A percentile compares a stretch with the other conserved stretches of the same genome.
Conservation (phyloP, 2,329 filamentous ascomycete genomes). For the Bisporella sp. region DNA sequence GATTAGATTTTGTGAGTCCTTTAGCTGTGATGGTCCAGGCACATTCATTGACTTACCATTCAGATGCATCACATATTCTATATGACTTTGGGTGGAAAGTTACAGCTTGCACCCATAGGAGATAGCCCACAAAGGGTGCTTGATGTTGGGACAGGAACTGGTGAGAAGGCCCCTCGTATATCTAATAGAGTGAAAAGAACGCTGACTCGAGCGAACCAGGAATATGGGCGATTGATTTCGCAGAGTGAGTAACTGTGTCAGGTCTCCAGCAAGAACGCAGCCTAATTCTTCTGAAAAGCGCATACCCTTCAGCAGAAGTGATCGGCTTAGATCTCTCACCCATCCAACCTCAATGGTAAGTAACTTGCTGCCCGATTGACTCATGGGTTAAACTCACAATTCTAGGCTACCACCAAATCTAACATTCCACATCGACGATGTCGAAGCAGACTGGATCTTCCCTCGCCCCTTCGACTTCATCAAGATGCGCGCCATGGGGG, state of each 20-base stretch:
- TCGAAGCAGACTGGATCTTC: not conserved
- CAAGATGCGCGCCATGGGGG: conserved; percentile 23
- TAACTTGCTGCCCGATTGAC: not conserved
- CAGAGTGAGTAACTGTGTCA: not conserved
- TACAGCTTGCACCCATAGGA: conserved; percentile 13
- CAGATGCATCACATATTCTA: conserved; percentile 2
- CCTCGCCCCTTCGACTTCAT: conserved; percentile 20
- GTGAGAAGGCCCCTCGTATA: not conserved
- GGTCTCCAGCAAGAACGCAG: not conserved
- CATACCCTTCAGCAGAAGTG: conserved; percentile 1
- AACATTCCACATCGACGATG: not conserved
- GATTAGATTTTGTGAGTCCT: not conserved
- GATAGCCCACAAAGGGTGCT: conserved; percentile 16
- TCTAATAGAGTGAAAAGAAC: not conserved
- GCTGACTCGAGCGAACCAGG: not conserved
- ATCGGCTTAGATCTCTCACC: not conserved
- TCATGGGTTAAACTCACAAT: not conserved
- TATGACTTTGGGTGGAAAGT: conserved; percentile 12
- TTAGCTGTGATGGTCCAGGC: no score
- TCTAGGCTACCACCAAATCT: not conserved
- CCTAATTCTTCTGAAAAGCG: not conserved
- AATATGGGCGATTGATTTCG: conserved; percentile 1
- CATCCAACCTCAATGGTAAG: not conserved
- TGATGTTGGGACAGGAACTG: conserved; percentile 24
- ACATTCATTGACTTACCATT: not conserved